Conservation (phyloP, 306 rosid species). For the Trifolium dubium region DNA sequence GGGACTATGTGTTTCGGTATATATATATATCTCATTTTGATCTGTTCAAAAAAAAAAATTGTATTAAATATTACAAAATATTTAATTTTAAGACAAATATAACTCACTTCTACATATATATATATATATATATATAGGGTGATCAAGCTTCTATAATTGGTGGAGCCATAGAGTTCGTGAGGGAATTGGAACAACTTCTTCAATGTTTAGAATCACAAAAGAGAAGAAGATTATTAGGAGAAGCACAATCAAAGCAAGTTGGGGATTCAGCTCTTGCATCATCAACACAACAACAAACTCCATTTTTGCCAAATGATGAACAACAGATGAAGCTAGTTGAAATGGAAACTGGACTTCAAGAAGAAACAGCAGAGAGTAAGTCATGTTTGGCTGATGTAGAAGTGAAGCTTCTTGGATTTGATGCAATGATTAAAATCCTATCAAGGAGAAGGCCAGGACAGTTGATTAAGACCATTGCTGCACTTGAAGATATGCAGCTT, state of each 20-base stretch:
- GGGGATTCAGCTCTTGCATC: constrained; percentile 48
- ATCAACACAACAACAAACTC: constrained; percentile 46
- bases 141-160: constrained; percentile 99
- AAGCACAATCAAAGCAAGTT: constrained; percentile 54
- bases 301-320: constrained; percentile 56
- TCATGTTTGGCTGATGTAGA: constrained; percentile 95
- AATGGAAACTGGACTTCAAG: constrained; percentile 63
- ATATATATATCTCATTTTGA: no score
- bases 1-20: no score
- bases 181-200: constrained; percentile 93
- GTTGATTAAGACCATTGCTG: constrained; percentile 89
- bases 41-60: no score
- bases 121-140: no score
- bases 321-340: constrained; percentile 59
- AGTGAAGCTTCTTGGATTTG: constrained; percentile 86
- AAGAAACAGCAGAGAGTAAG: constrained; percentile 88
- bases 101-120: no score
- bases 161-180: constrained; percentile 95
- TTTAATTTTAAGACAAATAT: no score
- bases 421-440: constrained; percentile 87
- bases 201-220: constrained; percentile 95
- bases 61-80: no score
- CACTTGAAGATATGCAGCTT: constrained; percentile 89
- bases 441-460: constrained; percentile 92
- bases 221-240: constrained; percentile 77